These are phyloP conservation scores for Malus hybrid DNA, from an alignment of 331 rosid genomes.

Conservation along the genomic window DNA sequence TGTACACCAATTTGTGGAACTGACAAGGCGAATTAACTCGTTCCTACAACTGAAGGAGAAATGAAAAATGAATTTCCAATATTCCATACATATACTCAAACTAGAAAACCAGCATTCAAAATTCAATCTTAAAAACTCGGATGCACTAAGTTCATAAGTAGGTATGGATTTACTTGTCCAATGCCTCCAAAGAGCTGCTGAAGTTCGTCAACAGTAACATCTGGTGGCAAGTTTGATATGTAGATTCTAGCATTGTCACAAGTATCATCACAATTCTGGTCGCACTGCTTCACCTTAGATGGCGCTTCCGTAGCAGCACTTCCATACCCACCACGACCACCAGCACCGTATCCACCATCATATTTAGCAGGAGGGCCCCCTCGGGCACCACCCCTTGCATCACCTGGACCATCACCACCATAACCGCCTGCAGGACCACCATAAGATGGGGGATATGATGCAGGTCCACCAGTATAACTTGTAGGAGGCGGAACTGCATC, in stretches of 20 bases:
- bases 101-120: not conserved
- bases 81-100: not conserved
- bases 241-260: slow-evolving; percentile 98
- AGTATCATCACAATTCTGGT: slow-evolving; percentile 68
- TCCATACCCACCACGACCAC: slow-evolving; percentile 68
- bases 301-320: slow-evolving; percentile 57
- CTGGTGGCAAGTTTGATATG: slow-evolving; percentile 90
- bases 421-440: slow-evolving; percentile 61
- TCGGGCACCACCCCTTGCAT: slow-evolving; percentile 51
- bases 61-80: not conserved
- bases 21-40: not conserved
- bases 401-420: slow-evolving; percentile 45
- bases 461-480: slow-evolving; percentile 76
- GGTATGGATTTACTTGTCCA: slow-evolving; percentile 75
- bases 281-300: slow-evolving; percentile 88
- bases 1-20: not conserved
- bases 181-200: slow-evolving; percentile 95
- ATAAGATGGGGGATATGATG: slow-evolving; percentile 81
- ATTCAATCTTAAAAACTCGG: not conserved
- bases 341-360: slow-evolving; percentile 45
- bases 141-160: not conserved
- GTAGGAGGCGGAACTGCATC: slow-evolving; percentile 96
- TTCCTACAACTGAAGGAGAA: not conserved
- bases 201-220: slow-evolving; percentile 83
- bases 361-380: slow-evolving; percentile 49